A percentile compares a stretch with the other conserved stretches of the same genome.
These are phyloP conservation scores for Paecilomyces variotii DNA, from an alignment of 2,329 filamentous ascomycete genomes.

Conservation along the genomic window DNA sequence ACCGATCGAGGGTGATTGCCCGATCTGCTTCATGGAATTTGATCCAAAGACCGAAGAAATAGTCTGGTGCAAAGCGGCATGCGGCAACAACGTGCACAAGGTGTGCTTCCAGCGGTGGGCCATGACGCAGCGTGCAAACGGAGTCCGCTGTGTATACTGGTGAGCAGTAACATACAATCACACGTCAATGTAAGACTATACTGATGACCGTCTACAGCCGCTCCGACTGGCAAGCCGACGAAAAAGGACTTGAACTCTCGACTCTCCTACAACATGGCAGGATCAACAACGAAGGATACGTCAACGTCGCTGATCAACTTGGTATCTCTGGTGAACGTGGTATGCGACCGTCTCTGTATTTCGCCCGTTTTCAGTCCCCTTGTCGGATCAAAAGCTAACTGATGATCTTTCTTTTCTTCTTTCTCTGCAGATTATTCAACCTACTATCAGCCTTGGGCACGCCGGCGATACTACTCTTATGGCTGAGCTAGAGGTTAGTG, in stretches of 20 bases:
- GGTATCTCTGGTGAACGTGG: constrained; percentile 32
- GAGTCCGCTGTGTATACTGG: constrained; percentile 40
- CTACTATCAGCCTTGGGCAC: constrained; percentile 33
- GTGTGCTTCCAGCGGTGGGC: constrained; percentile 50
- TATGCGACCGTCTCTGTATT: constrained; percentile 21
- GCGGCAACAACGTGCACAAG: constrained; percentile 57
- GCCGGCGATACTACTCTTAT: constrained; percentile 7
- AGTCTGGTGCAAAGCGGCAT: constrained; percentile 53
- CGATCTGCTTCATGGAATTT: constrained; percentile 54
- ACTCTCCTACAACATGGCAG: constrained; percentile 20
- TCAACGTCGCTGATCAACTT: constrained; percentile 37
- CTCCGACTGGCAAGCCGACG: constrained; percentile 31
- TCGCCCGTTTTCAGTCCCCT: constrained; percentile 3
- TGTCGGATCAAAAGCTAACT: constrained; percentile 1
- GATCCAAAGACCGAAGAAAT: constrained; percentile 39
- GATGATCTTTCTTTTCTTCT: background rate
- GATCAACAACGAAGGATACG: constrained; percentile 33
- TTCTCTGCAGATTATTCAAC: constrained; percentile 28
- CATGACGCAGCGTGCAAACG: constrained; percentile 20
- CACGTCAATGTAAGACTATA: background rate
- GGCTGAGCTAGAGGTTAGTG: background rate
- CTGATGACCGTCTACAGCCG: constrained; percentile 21
- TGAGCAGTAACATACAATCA: constrained; percentile 16
- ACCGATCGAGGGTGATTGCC: constrained; percentile 53
- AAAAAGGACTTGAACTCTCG: constrained; percentile 20